Evolutionary conservation across 2,329 filamentous ascomycete species (phyloP), one percentile per base, ranked within the genome.

Genomic region (Helicocarpus griseus): DNA sequence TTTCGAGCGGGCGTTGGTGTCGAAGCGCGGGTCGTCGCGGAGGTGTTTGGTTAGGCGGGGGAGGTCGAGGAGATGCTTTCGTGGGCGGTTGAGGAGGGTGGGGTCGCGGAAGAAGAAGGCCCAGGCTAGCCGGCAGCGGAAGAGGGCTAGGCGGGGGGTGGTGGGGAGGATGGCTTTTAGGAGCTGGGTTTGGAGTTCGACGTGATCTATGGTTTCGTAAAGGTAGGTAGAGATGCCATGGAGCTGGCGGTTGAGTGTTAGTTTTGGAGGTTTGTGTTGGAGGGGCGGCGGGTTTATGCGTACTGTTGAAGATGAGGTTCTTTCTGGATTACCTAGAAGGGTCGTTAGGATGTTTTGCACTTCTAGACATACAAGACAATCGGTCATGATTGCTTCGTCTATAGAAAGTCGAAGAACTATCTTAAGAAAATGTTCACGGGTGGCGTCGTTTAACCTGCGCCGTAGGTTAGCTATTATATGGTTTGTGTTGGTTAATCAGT

Each of bases 81-180:
- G 48, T 0, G 63, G 49, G 21, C 65, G 63, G 13, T 56, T 56
- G 11, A 70, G 59, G 1, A 59, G 60, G 2, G 57, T 54, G 9
- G 58, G 51, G n/a, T 62, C 61, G n/a, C 52, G 55, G 5, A 63
- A 58, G 31, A 72, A 54, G 48, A 69, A 71, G 8, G 65, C 60
- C 19, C 64, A 45, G 11, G 70, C 69, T 4, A 75, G 65, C 17
- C 67, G 66, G 38, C 65, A 68, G 44, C 71, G 63, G n/a, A 73
- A 56, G n/a, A 62, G 50, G n/a, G 68, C 65, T 22, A 70, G 64
- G 53, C 63, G 61, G 11, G 58, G 56, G 8, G 64, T 66, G 3
- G 63, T 65, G 19, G 71, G 69, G 13, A 66, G 54, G 19, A 73
- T 69, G 48, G 73, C 65, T 29, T 61, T 64, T 6, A 74, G 57